Conservation (phyloP, 805 yeast genomes). For the Henningerozyma blattae region DNA sequence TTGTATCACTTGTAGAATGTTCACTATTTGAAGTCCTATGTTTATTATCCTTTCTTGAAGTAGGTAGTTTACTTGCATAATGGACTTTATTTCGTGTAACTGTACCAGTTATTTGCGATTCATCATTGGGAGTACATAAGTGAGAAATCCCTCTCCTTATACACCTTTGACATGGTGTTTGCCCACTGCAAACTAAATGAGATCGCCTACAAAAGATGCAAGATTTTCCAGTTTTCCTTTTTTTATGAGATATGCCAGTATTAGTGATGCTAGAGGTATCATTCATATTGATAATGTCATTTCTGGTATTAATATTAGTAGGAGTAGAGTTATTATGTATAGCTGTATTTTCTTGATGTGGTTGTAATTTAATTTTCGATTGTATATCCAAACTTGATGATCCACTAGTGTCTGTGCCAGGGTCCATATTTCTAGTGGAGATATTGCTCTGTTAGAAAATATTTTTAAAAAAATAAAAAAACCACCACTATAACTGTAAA, state of each 20-base stretch:
- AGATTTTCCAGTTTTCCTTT: constrained; percentile 29
- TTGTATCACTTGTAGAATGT: constrained; percentile 20
- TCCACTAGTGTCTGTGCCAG: too few relatives aligned
- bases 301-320: not conserved
- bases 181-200: constrained; percentile 85
- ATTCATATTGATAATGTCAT: not conserved
- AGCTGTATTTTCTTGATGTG: too few relatives aligned
- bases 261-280: too few relatives aligned
- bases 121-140: constrained; percentile 39
- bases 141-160: constrained; percentile 81
- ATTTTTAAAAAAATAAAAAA: too few relatives aligned
- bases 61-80: too few relatives aligned
- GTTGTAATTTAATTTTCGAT: too few relatives aligned
- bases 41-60: not conserved
- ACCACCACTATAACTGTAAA: too few relatives aligned
- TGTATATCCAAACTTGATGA: too few relatives aligned
- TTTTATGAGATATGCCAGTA: too few relatives aligned
- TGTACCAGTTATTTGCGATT: constrained; percentile 4
- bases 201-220: constrained; percentile 89
- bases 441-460: too few relatives aligned
- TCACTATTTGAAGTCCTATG: not conserved
- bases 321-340: too few relatives aligned
- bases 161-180: constrained; percentile 62
- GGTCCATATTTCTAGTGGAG: too few relatives aligned
- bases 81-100: constrained; percentile 1